Evolutionary conservation across 768 basidiomycete genomes (phyloP), one percentile per base, ranked within the genome.

Genomic region (Tubosaeta sp.): DNA sequence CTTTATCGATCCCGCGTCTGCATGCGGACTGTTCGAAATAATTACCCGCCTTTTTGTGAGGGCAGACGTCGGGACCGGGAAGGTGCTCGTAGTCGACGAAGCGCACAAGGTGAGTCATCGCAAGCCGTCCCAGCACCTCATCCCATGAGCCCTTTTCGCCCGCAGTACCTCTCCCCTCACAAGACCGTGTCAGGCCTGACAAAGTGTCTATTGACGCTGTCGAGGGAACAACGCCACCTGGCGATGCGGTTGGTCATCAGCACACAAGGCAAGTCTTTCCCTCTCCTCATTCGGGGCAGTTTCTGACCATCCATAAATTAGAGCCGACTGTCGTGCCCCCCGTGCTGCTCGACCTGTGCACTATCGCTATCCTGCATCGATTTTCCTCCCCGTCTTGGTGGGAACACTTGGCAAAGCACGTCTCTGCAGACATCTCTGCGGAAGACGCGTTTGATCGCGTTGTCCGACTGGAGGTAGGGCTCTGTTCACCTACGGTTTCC

Each of bases 351-450:
- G 86, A 86, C 53, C 72, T 88, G 1, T 87, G 85, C 49, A 79
- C 79, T 1, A 70, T 87, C 1, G 67, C 80, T 0, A 78, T 89
- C n/a, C 57, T 88, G 2, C 87, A 88, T 56, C 74, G 87, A 1
- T 89, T 89, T 64, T 86, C 86, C 0, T 88, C 88, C 0, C 84
- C 84, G 0, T 74, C 83, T 2, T 88, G 87, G 87, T 86, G 85
- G 82, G 75, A 82, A 0, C 85, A 88, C 57, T 62, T 89, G 1
- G 72, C 77, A 1, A 78, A 82, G 17, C 86, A 88, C 58, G 83
- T 88, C 5, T 81, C 84, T 0, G 82, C 83, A 0, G 78, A 86
- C 54, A 76, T 86, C 50, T 76, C 78, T 1, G 68, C 71, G 6
- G 76, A 72, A 1, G 81, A 85, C 34, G 83, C 79, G 0, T 88